phyloP scores from a whole-genome alignment of 2,329 filamentous ascomycete species.

The Pezicula radicicola region DNA sequence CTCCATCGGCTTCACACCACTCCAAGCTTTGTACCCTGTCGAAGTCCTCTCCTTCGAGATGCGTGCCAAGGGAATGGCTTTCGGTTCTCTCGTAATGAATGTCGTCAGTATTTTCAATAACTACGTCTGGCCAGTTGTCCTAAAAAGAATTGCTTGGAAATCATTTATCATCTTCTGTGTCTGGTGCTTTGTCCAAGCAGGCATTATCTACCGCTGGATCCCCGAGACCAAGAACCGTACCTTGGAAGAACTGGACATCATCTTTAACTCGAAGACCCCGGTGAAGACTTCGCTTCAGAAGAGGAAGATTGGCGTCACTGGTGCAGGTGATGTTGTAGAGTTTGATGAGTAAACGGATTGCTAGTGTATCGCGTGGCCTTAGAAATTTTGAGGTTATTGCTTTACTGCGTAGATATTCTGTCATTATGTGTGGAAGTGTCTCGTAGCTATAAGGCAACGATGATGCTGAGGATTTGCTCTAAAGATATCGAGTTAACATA shows the following conservation, averaged over 20 bases:
- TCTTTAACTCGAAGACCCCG: slow-evolving; percentile 40
- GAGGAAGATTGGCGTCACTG: slow-evolving; percentile 22
- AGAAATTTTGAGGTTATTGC: no score
- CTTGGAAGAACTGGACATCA: slow-evolving; percentile 28
- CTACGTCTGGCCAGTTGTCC: slow-evolving; percentile 42
- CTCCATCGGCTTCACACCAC: slow-evolving; percentile 42
- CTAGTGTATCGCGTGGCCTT: no score
- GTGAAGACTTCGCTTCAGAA: slow-evolving; percentile 41
- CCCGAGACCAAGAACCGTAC: slow-evolving; percentile 46
- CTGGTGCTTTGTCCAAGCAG: slow-evolving; percentile 39
- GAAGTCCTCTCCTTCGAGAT: slow-evolving; percentile 52
- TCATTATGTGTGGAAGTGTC: no score
- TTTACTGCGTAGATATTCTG: no score
- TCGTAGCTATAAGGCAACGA: no score
- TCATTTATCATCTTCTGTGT: slow-evolving; percentile 50
- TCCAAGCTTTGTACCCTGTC: slow-evolving; percentile 48
- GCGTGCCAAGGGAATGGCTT: slow-evolving; percentile 53
- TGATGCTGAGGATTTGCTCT: no score
- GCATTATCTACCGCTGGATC: slow-evolving; percentile 45
- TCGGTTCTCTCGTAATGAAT: slow-evolving; percentile 41
- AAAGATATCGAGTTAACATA: no score
- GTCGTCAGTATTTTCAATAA: slow-evolving; percentile 42
- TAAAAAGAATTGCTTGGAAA: slow-evolving; percentile 49
- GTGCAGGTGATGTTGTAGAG: background rate
- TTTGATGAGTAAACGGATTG: background rate